Evolutionary conservation across 306 rosid genomes (phyloP).

Genomic region (Castanea sativa): DNA sequence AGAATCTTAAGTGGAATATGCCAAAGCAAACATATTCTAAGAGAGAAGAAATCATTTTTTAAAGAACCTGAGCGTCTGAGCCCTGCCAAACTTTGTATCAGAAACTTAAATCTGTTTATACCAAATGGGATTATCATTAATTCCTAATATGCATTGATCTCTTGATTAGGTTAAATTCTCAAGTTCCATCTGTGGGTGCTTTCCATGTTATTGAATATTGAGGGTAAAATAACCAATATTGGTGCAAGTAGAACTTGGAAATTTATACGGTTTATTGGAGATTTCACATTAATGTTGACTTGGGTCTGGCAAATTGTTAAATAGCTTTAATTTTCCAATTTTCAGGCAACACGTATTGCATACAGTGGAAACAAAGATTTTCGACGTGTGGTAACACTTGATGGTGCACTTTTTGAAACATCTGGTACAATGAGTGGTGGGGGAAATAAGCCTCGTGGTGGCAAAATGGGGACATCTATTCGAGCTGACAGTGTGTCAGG

Average conservation of each 20-base stretch:
- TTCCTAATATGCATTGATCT: not conserved
- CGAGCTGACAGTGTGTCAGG: slow-evolving; percentile 74
- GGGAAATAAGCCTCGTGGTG: slow-evolving; percentile 89
- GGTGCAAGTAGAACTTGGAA: not conserved
- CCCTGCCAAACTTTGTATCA: not conserved
- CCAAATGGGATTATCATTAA: not conserved
- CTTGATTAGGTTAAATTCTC: not conserved
- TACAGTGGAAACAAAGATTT: slow-evolving; percentile 64
- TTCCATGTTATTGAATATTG: not conserved
- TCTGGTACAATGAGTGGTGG: slow-evolving; percentile 99
- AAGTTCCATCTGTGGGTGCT: not conserved
- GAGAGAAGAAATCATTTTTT: not conserved
- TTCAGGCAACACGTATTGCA: slow-evolving; percentile 82
- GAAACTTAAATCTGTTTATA: not conserved
- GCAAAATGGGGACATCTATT: slow-evolving; percentile 92
- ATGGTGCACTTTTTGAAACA: slow-evolving; percentile 83
- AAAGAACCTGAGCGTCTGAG: not conserved
- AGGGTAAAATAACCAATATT: not conserved
- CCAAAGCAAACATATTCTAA: not conserved
- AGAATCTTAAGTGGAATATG: not conserved
- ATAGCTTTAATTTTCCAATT: slow-evolving; percentile 22
- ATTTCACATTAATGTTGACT: not conserved
- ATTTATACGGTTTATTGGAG: not conserved
- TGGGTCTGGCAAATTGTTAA: slow-evolving; percentile 11
- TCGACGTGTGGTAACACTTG: slow-evolving; percentile 89